Conservation (phyloP, 2,329 filamentous ascomycete genomes). For the Monosporascus sp. region DNA sequence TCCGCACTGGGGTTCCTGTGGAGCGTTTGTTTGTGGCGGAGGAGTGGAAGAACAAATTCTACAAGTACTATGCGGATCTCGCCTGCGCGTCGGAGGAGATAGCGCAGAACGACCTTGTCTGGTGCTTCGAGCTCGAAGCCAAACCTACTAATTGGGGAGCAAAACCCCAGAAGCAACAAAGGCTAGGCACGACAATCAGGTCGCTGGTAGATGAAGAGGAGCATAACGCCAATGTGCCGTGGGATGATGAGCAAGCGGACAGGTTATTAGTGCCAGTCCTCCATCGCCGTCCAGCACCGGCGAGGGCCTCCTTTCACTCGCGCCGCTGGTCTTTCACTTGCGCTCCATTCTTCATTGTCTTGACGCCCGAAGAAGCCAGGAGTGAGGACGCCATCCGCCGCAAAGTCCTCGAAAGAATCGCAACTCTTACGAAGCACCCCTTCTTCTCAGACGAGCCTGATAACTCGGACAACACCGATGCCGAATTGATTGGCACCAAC, state of each 20-base stretch:
- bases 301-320: conserved; percentile 21
- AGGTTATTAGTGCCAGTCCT: conserved; percentile 67
- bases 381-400: conserved; percentile 67
- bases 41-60: conserved; percentile 78
- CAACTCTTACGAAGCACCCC: conserved; percentile 68
- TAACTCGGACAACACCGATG: conserved; percentile 53
- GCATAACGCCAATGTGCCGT: conserved; percentile 29
- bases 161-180: conserved; percentile 42
- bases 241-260: conserved; percentile 60
- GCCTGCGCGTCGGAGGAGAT: conserved; percentile 69
- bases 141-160: conserved; percentile 70
- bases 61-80: conserved; percentile 75
- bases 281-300: conserved; percentile 46
- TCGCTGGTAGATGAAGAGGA: conserved; percentile 47
- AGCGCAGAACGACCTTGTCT: conserved; percentile 56
- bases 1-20: conserved; percentile 58
- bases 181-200: conserved; percentile 24
- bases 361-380: conserved; percentile 67
- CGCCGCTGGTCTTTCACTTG: conserved; percentile 28
- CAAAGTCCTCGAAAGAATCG: conserved; percentile 73
- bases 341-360: conserved; percentile 64
- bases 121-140: conserved; percentile 72
- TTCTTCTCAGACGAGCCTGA: conserved; percentile 49
- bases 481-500: conserved; percentile 64
- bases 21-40: conserved; percentile 74